Base-by-base conservation (phyloP, 768 basidiomycete genomes). In the Butyriboletus loyo region DNA sequence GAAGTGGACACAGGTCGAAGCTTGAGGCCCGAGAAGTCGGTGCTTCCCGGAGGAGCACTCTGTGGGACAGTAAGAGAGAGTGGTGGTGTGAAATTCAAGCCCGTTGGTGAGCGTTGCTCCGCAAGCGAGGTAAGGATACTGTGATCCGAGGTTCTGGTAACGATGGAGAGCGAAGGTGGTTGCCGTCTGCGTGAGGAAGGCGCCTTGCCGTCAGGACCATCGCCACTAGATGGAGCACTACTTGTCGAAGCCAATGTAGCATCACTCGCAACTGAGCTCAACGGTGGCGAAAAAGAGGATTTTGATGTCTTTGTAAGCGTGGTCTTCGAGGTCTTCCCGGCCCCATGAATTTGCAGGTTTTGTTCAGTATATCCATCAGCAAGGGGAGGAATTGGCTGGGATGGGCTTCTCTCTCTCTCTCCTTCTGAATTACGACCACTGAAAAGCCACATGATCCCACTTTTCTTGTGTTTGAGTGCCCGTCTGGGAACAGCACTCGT, bases 361-460 rank as follows among this genome's bases (percentile, higher is more conserved):
- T 53, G 70, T 58, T 52, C 64, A 10, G 73, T 53, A 64, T 71
- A 66, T 34, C 61, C 60, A 47, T 78, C 76, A 5, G 73, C 69
- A 30, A 81, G 60, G 10, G 77, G 66, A 13, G 85, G 85, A 9
- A 88, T 76, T 17, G 87, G 83, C 7, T 83, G 83, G 2, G 79
- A 78, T 8, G 69, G 67, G 5, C 62, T 64, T 52, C 64, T 70
- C 21, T 80, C 76, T 36, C 56, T 71, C 9, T 69, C 66, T 24
- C 53, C 65, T 44, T 67, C 66, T 13, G 56, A 51, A 50, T 37
- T 56, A 46, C 76, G 77, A 17, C 77, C 76, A 60, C 85, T 82
- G 64, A 92, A 90, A 11, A 92, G 70, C 46, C 86, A 76, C 84
- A 92, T 81, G 64, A 92, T 89, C 4, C 80, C 89, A 56, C 89